Base-by-base conservation (phyloP, 2,329 filamentous ascomycete genomes). In the Aspergillus neotritici region DNA sequence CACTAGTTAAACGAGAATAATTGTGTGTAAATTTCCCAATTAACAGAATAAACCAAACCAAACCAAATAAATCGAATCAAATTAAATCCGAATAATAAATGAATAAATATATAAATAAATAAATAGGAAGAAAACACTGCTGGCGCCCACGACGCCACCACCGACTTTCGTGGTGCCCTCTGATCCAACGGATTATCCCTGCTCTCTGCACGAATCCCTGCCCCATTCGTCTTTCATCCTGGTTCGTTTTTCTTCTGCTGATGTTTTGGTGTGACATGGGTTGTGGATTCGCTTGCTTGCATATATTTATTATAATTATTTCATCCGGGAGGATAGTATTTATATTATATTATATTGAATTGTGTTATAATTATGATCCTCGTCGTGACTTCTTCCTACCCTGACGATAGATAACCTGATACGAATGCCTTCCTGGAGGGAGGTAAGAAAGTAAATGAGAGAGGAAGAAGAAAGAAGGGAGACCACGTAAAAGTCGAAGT, bases 271-370 rank as follows among this genome's bases (percentile, higher is more conserved):
- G 50, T 50, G 49, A 55, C 53, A 44, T 51, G 46, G 45, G 45
- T n/a, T n/a, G n/a, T 37, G 21, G 43, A 41, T 42, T 52, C 48
- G 52, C 48, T 52, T 55, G 53, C 51, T 50, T 52, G 50, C 50
- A 55, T 50, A 13, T 12, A 40, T 28, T 21, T 28, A 32, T 37
- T 17, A 14, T 17, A 46, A 42, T 40, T 5, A 9, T 9, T 30
- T 31, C 3, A 14, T 36, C 16, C n/a, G 10, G n/a, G n/a, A n/a
- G n/a, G n/a, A n/a, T n/a, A 10, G 12, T 30, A 12, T 8, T 14
- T 13, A 9, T 17, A 32, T 21, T 7, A 4, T 21, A 4, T 21
- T 7, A 4, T 21, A 21, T 21, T 21, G 2, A 15, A n/a, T 29
- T 31, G n/a, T n/a, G 8, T 30, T 21, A 38, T 25, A 8, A 38